These are phyloP conservation scores for Leptomonas pyrrhocoris DNA, from an alignment of 208 protist genomes.

Conservation along the genomic window DNA sequence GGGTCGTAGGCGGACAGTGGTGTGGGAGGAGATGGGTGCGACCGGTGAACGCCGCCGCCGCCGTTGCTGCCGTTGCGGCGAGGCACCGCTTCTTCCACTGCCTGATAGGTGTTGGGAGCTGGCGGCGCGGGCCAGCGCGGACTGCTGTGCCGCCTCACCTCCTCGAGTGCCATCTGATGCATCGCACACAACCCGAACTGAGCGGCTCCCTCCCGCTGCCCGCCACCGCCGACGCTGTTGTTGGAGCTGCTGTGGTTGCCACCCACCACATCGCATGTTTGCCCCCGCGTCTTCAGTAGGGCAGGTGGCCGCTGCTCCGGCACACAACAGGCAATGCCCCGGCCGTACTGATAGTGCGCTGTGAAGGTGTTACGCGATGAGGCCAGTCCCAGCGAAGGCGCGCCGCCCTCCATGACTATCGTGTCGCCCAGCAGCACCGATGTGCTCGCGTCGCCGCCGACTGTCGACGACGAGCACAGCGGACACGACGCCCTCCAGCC, in stretches of 20 bases:
- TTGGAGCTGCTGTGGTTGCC: background rate
- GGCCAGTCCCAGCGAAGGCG: constrained; percentile 52
- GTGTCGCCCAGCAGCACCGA: constrained; percentile 58
- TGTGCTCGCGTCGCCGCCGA: constrained; percentile 30
- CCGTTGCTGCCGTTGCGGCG: background rate
- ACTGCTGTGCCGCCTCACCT: background rate
- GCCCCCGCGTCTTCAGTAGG: background rate
- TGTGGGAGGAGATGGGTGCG: constrained; percentile 1
- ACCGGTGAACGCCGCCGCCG: background rate
- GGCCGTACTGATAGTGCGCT: constrained; percentile 61
- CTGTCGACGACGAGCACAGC: constrained; percentile 13
- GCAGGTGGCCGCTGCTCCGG: constrained; percentile 21
- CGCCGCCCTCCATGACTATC: constrained; percentile 68
- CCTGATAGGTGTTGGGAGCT: background rate
- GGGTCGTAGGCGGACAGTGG: background rate
- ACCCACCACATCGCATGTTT: background rate
- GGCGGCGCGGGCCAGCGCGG: background rate
- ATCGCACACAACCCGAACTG: constrained; percentile 6
- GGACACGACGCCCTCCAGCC: constrained; percentile 29
- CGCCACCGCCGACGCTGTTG: background rate
- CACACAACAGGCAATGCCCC: constrained; percentile 63
- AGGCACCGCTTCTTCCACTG: background rate
- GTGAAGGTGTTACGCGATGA: constrained; percentile 33
- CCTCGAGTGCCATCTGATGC: background rate
- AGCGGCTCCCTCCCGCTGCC: background rate